Percentiles rank a stretch among this genome's conserved stretches.
These are phyloP conservation scores for Melastoma candidum DNA, from an alignment of 441 rosid genomes.

Conservation along the genomic window DNA sequence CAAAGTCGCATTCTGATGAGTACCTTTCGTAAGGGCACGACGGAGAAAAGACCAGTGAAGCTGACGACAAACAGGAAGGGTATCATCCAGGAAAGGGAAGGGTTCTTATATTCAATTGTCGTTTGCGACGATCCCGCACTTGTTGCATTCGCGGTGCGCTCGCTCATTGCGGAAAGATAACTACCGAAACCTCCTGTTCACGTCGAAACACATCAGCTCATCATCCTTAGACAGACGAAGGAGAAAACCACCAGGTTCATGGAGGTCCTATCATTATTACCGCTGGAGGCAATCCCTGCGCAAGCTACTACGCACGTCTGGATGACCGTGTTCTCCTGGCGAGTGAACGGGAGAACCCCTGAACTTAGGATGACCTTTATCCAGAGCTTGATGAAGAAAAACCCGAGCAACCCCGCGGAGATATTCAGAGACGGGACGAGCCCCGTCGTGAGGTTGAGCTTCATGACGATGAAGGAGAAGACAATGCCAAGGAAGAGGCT, in stretches of 20 bases:
- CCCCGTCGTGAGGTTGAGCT: slow-evolving; percentile 73
- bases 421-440: slow-evolving; percentile 73
- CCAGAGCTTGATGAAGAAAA: slow-evolving; percentile 48
- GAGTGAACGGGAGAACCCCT: slow-evolving; percentile 52
- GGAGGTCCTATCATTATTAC: slow-evolving; percentile 18
- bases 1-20: not conserved
- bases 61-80: slow-evolving; percentile 79
- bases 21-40: slow-evolving; percentile 89
- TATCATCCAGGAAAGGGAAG: slow-evolving; percentile 64
- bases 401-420: slow-evolving; percentile 75
- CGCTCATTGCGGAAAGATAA: slow-evolving; percentile 82
- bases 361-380: no score
- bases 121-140: slow-evolving; percentile 31
- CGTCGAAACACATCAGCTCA: not conserved
- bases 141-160: slow-evolving; percentile 29
- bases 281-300: slow-evolving; percentile 85
- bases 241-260: not conserved
- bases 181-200: slow-evolving; percentile 80
- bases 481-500: slow-evolving; percentile 55
- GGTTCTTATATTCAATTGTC: slow-evolving; percentile 39
- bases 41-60: slow-evolving; percentile 89
- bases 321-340: slow-evolving; percentile 82
- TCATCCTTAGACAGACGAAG: no score
- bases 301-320: slow-evolving; percentile 91
- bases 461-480: slow-evolving; percentile 79